phyloP scores from a whole-genome alignment of 768 basidiomycete species.

The Lactifluus hygrophoroides region DNA sequence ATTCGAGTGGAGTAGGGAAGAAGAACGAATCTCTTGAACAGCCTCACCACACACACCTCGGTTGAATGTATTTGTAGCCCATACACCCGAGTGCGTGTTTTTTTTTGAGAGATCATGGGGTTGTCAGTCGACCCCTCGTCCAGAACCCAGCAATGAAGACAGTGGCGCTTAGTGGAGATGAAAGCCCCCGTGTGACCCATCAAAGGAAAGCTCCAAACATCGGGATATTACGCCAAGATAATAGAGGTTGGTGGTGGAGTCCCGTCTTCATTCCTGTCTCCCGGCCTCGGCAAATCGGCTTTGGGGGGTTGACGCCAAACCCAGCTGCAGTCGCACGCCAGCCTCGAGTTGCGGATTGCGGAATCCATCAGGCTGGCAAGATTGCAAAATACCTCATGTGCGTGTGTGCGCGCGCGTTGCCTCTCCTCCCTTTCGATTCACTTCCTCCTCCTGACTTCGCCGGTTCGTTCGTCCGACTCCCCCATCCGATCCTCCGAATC shows the following conservation, averaged over 20 bases:
- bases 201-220: too few relatives aligned
- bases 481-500: too few relatives aligned
- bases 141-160: background rate
- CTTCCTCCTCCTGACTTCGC: background rate
- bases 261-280: background rate
- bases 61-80: background rate
- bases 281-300: background rate
- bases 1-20: background rate
- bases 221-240: too few relatives aligned
- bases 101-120: background rate
- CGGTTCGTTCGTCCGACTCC: too few relatives aligned
- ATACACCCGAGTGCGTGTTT: conserved; percentile 1
- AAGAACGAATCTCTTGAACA: background rate
- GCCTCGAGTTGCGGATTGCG: background rate
- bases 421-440: too few relatives aligned
- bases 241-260: too few relatives aligned
- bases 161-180: background rate
- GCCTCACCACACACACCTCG: background rate
- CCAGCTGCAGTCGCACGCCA: background rate
- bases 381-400: background rate
- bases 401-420: too few relatives aligned
- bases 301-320: background rate
- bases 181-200: background rate
- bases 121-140: background rate
- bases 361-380: conserved; percentile 1